phyloP scores from a whole-genome alignment of 345 rosid genomes.

The Citrus inodora region DNA sequence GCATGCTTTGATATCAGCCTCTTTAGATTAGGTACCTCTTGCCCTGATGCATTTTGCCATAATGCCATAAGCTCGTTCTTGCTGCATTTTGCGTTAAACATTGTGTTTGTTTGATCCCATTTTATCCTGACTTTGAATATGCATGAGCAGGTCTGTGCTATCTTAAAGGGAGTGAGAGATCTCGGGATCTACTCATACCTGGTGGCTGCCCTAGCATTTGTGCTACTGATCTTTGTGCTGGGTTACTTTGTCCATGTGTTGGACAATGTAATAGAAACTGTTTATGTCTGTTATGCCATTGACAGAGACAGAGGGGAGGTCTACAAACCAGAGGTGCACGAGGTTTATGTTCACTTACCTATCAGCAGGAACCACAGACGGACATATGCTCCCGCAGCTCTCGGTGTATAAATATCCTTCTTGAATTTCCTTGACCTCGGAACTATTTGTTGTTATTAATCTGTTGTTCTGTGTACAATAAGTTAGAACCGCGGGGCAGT shows the following conservation, averaged over 20 bases:
- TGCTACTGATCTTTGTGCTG: constrained; percentile 46
- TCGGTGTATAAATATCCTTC: constrained; percentile 32
- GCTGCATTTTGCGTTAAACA: not conserved
- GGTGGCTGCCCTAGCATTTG: constrained; percentile 64
- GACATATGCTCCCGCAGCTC: constrained; percentile 26
- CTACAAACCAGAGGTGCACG: constrained; percentile 79
- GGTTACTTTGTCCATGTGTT: constrained; percentile 76
- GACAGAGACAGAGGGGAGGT: constrained; percentile 87
- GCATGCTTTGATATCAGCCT: not conserved
- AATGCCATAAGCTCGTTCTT: not conserved
- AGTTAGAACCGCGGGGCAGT: constrained; percentile 9
- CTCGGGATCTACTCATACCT: constrained; percentile 59
- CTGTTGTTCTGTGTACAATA: constrained; percentile 16
- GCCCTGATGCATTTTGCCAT: not conserved
- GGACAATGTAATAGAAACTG: constrained; percentile 78
- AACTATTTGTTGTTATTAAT: constrained; percentile 11
- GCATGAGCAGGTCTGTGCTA: constrained; percentile 57
- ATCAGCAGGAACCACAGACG: constrained; percentile 59
- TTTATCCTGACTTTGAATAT: not conserved
- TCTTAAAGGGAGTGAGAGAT: constrained; percentile 54
- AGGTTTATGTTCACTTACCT: constrained; percentile 76
- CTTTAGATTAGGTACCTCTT: not conserved
- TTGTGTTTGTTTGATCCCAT: not conserved
- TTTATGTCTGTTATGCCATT: constrained; percentile 78
- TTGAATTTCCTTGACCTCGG: not conserved